Base-by-base conservation (phyloP, 2,329 filamentous ascomycete genomes). In the Coniochaeta pulveracea region DNA sequence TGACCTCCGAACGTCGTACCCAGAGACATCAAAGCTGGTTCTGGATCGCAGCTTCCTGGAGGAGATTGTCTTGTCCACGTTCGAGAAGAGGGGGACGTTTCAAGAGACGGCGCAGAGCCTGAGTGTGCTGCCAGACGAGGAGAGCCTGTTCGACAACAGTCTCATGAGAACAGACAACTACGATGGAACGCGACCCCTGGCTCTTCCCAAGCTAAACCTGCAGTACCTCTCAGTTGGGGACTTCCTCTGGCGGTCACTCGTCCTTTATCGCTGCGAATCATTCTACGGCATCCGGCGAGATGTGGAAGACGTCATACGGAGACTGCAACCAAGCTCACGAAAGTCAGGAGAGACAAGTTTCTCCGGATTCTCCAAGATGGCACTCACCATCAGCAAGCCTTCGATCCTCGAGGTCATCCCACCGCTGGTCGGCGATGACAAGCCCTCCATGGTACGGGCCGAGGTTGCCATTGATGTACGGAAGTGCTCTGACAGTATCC, bases 161-260 rank as follows among this genome's bases (percentile, higher is more conserved):
- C 71, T 94, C 34, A 58, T 88, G 36, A 75, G 85, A 37, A 89
- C 89, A 36, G 88, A 95, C 47, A 69, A 67, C 6, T 96, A 95
- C 47, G 80, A 94, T 52, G 88, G 88, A 17, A 86, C 85, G 16
- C 75, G 75, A 30, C 88, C 91, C 5, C 66, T 98, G 37, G 85
- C 91, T 3, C 76, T 98, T 26, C 91, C 91, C 3, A 98, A 98
- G 53, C 60, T 96, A 28, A 98, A 95, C 46, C 63, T 98, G 18
- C 91, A 98, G 50, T 98, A 98, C 55, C 66, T 98, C 10, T 93
- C 88, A 3, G 76, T 94, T 33, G 86, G 86, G 3, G 91, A 98
- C 55, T 98, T 98, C 47, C 61, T 98, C n/a, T 98, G 88, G 86
- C 75, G 93, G 40, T 86, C 89, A 0, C 80, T 96, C 47, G 69